Conservation (phyloP, 2,329 filamentous ascomycete genomes). For the Paradendryphiella salina region DNA sequence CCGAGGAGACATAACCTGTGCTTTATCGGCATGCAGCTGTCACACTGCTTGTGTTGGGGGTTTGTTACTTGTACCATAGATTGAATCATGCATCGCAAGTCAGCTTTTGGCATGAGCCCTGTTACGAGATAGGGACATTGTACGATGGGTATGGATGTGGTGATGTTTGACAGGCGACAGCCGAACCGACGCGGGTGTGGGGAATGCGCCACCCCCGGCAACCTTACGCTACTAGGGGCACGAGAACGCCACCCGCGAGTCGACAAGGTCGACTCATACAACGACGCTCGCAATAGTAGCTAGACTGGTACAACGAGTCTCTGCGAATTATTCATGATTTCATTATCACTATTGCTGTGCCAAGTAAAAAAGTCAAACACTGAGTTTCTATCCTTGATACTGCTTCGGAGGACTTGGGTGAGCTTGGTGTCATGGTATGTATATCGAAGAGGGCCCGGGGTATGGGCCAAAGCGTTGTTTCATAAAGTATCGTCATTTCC, state of each 20-base stretch:
- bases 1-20: background rate
- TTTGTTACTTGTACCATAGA: background rate
- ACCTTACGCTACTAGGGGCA: background rate
- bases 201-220: slow-evolving; percentile 1
- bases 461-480: background rate
- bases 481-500: background rate
- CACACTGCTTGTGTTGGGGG: background rate
- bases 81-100: too few relatives aligned
- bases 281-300: background rate
- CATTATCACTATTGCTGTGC: too few relatives aligned
- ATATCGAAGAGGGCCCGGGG: background rate
- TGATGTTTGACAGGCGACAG: too few relatives aligned
- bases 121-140: too few relatives aligned
- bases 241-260: background rate
- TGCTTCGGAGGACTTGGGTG: background rate
- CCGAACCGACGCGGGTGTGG: background rate
- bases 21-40: background rate
- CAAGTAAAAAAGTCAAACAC: too few relatives aligned
- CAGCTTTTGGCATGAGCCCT: too few relatives aligned
- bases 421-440: background rate
- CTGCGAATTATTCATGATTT: too few relatives aligned
- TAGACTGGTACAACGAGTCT: background rate
- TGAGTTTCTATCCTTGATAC: too few relatives aligned
- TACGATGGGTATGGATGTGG: background rate
- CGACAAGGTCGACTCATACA: background rate